phyloP scores from a whole-genome alignment of 192 early-diverging fungal species.

The Coemansia sp. region DNA sequence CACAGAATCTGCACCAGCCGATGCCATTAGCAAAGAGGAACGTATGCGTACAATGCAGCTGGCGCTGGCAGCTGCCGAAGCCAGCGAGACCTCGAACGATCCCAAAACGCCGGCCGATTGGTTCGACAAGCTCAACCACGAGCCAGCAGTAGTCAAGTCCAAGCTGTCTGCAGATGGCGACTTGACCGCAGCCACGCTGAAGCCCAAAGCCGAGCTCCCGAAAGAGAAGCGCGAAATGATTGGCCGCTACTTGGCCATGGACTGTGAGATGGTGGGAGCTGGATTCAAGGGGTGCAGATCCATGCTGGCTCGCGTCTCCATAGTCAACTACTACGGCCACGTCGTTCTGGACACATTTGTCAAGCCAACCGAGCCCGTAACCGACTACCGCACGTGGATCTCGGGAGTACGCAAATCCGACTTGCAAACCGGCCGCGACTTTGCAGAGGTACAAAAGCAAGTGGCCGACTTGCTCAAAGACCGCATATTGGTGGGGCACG shows the following conservation, averaged over 20 bases:
- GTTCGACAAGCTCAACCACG: slow-evolving; percentile 30
- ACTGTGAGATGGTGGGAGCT: slow-evolving; percentile 99
- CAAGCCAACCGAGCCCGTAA: slow-evolving; percentile 74
- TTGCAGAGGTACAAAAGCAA: slow-evolving; percentile 75
- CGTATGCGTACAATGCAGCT: slow-evolving; percentile 26
- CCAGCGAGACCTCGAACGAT: slow-evolving; percentile 2
- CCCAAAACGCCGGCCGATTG: slow-evolving; percentile 32
- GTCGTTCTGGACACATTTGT: slow-evolving; percentile 85
- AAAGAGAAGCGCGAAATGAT: slow-evolving; percentile 31
- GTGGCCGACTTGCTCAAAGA: slow-evolving; percentile 82
- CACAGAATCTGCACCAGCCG: slow-evolving; percentile 1
- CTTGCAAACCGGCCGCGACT: slow-evolving; percentile 61
- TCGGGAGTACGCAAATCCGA: slow-evolving; percentile 86
- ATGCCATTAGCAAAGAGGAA: slow-evolving; percentile 8
- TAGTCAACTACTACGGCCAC: slow-evolving; percentile 94
- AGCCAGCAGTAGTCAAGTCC: slow-evolving; percentile 13
- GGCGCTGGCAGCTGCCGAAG: slow-evolving; percentile 30
- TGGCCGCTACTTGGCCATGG: slow-evolving; percentile 92
- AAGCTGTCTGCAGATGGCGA: slow-evolving; percentile 35
- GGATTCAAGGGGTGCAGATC: slow-evolving; percentile 79
- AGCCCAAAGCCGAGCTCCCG: slow-evolving; percentile 6
- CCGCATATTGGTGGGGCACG: slow-evolving; percentile 88
- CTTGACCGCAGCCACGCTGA: slow-evolving; percentile 19
- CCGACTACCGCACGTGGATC: slow-evolving; percentile 89
- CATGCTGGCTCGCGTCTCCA: slow-evolving; percentile 83